phyloP scores from a whole-genome alignment of 345 rosid genomes.

The Camelina hispida region DNA sequence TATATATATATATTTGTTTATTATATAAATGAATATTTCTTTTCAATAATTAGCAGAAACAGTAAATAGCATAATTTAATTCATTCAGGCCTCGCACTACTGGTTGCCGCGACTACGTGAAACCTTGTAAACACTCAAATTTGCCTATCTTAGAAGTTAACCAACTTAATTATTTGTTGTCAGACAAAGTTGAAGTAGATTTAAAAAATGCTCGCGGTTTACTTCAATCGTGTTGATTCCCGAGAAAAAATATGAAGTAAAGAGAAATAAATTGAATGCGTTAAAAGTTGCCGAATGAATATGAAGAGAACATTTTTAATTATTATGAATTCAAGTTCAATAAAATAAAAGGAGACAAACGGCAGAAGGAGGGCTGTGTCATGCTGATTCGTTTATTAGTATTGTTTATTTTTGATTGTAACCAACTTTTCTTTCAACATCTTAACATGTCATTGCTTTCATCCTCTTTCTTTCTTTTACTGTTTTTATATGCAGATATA shows the following conservation, averaged over 20 bases:
- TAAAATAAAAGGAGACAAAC: background rate
- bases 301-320: background rate
- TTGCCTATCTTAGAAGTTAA: conserved; percentile 2
- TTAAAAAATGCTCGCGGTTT: background rate
- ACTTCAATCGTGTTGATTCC: background rate
- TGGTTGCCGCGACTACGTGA: background rate
- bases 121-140: background rate
- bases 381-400: conserved; percentile 19
- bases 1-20: no score
- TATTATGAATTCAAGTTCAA: background rate
- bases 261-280: background rate
- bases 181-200: no score
- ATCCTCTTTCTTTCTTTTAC: background rate
- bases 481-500: background rate
- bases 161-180: background rate
- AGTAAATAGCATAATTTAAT: background rate
- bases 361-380: conserved; percentile 21
- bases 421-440: conserved; percentile 26
- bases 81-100: background rate
- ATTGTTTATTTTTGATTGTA: background rate
- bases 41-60: background rate
- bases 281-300: background rate
- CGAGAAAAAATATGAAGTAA: background rate
- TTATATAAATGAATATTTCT: no score
- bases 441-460: conserved; percentile 42